A percentile compares a stretch with the other conserved stretches of the same genome.
These are phyloP conservation scores for Lophiostoma macrostomum DNA, from an alignment of 495 filamentous ascomycete genomes.

Conservation along the genomic window DNA sequence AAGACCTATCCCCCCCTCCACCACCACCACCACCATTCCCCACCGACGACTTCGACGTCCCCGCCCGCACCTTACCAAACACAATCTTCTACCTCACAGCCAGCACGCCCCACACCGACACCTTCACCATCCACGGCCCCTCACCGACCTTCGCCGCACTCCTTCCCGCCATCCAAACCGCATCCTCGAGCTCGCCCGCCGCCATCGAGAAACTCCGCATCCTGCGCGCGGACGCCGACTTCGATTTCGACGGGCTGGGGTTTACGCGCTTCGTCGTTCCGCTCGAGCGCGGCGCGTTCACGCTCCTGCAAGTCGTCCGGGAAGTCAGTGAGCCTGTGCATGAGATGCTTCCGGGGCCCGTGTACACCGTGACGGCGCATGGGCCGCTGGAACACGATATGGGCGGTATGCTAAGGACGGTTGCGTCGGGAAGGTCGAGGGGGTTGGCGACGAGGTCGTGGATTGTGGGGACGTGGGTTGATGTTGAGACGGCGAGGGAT, in stretches of 20 bases:
- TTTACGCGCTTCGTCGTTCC: constrained; percentile 1
- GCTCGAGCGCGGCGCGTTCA: neutral
- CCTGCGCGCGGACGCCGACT: neutral
- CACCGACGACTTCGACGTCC: constrained; percentile 16
- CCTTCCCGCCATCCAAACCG: neutral
- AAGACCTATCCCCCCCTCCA: neutral
- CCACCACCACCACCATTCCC: neutral
- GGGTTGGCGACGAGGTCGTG: neutral
- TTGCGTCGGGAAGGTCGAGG: neutral
- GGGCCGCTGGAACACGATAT: constrained; percentile 3
- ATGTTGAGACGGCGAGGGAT: neutral
- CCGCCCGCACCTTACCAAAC: neutral
- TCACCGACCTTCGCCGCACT: constrained; percentile 36
- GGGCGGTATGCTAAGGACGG: neutral
- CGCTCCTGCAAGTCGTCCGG: neutral
- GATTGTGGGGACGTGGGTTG: neutral
- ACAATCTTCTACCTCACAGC: constrained; percentile 6
- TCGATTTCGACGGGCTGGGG: neutral
- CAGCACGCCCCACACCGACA: constrained; percentile 49
- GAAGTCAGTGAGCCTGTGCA: neutral
- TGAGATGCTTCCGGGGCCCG: neutral
- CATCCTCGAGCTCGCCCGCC: neutral
- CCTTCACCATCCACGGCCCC: constrained; percentile 36
- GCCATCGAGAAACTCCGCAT: neutral
- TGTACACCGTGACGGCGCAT: neutral